A percentile compares a stretch with the other conserved stretches of the same genome.
Conservation (phyloP, 345 rosid species). For the Salix purpurea region DNA sequence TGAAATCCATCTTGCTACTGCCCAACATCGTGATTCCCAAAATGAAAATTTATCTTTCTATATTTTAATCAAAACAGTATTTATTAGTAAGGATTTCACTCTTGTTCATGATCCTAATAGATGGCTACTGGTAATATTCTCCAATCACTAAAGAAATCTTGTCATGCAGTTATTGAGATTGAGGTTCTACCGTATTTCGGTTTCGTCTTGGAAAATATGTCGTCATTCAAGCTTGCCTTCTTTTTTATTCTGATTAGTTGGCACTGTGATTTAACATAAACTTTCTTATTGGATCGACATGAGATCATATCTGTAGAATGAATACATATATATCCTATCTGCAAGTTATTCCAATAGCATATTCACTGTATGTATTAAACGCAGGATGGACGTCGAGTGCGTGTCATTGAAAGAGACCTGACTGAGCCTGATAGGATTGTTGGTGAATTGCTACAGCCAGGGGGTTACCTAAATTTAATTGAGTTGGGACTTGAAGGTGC, state of each 20-base stretch:
- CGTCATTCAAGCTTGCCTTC: neutral
- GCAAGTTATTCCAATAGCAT: neutral
- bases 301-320: neutral
- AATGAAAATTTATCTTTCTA: neutral
- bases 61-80: neutral
- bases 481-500: slow-evolving; percentile 33
- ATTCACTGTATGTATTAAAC: neutral
- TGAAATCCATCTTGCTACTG: neutral
- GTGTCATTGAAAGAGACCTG: slow-evolving; percentile 32
- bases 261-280: neutral
- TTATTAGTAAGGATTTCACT: neutral
- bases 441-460: slow-evolving; percentile 34
- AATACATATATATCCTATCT: neutral
- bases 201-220: neutral
- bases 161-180: neutral
- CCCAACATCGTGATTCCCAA: neutral
- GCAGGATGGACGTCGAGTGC: slow-evolving; percentile 32
- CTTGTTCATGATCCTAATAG: neutral
- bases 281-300: neutral
- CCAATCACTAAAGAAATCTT: too few species aligned
- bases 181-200: neutral
- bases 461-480: slow-evolving; percentile 29
- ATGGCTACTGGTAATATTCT: neutral
- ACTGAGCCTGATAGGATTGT: slow-evolving; percentile 37
- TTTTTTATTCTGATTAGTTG: neutral